These are phyloP conservation scores for Hyaloperonospora arabidopsidis DNA, from an alignment of 352 stramenopile genomes.

Conservation along the genomic window DNA sequence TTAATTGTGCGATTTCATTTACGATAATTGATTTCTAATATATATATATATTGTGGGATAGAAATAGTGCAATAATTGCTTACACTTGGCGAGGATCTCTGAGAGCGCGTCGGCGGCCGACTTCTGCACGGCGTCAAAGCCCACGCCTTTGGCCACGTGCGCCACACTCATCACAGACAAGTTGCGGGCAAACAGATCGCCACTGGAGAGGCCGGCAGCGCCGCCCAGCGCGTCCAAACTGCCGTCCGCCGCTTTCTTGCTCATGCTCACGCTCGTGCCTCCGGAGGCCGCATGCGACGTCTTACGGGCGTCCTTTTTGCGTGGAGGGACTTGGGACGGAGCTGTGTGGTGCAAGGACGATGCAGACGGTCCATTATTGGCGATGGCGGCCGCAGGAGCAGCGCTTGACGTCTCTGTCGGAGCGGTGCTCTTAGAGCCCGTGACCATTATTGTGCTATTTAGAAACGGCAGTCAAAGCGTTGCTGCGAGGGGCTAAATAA, in stretches of 20 bases:
- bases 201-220: conserved; percentile 23
- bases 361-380: not conserved
- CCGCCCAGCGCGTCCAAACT: conserved; percentile 14
- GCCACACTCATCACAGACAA: conserved; percentile 46
- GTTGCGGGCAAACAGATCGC: conserved; percentile 41
- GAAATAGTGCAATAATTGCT: conserved; percentile 13
- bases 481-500: too few relatives aligned
- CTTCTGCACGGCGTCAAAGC: conserved; percentile 49
- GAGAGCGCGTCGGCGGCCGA: conserved; percentile 41
- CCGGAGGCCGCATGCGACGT: conserved; percentile 4
- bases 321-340: conserved; percentile 3
- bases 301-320: conserved; percentile 25
- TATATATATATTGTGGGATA: too few relatives aligned
- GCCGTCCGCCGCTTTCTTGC: conserved; percentile 27
- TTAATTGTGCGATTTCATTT: too few relatives aligned
- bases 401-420: too few relatives aligned
- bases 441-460: too few relatives aligned
- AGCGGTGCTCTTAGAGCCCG: too few relatives aligned
- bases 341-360: conserved; percentile 3
- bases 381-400: too few relatives aligned
- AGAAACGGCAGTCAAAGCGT: too few relatives aligned
- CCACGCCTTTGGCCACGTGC: conserved; percentile 38
- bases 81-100: conserved; percentile 50
- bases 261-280: conserved; percentile 45
- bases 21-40: conserved; percentile 6